Evolutionary conservation across 2,329 filamentous ascomycete genomes (phyloP), one percentile per base, ranked within the genome.

Genomic region (Exophiala bonariae): DNA sequence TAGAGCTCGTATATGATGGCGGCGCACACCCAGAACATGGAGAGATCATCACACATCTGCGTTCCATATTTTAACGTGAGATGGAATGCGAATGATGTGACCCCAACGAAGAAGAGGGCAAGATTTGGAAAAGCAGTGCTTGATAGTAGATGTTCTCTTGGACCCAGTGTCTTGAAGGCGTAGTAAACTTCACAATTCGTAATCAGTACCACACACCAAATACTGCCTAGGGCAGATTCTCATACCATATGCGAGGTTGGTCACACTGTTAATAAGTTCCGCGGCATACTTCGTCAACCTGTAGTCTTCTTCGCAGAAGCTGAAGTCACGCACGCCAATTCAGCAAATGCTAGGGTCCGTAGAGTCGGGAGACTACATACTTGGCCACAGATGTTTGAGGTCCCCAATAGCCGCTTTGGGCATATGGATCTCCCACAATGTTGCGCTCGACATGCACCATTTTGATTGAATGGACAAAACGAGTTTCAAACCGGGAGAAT

Each of bases 181-280:
- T 50, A 56, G 44, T 56, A 56, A 8, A 56, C 53, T 56, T 33
- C 9, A 11, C 7, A 18, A 13, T 14, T 26, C 13, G 4, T 13
- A 8, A 13, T 40, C 6, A 40, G 17, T 13, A 13, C n/a, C 23
- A 6, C 11, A 11, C 23, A 11, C 11, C 23, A 6, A 6, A 11
- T 6, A 11, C 6, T 26, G 23, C 23, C 23, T 11, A 26, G 17
- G 18, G 19, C 4, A 19, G 35, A 20, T 8, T 19, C n/a, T 32
- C 49, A 16, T 14, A 56, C 53, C 53, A 30, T 64, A 64, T 41
- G 52, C 49, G 1, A 63, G 31, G 35, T 63, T 63, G 4, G 59
- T 59, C 20, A 64, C 49, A n/a, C 50, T 62, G 44, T 63, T 64
- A 47, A 63, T 51, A 17, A 64, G 59, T 36, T 64, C 61, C 16